Conservation (phyloP, 2,329 filamentous ascomycete genomes). For the Rhexocercosporidium sp. region DNA sequence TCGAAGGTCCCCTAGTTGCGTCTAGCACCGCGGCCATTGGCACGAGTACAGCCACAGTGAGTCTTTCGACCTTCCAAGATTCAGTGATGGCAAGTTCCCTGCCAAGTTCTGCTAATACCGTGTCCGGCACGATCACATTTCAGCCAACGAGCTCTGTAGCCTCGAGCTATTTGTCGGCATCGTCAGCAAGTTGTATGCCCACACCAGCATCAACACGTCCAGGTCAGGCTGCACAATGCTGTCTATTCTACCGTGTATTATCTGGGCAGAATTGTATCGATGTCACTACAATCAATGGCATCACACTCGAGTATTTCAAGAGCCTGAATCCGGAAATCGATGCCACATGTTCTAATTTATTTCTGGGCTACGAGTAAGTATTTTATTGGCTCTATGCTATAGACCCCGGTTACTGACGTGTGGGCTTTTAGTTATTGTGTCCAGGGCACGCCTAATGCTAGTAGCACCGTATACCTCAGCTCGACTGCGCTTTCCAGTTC, state of each 20-base stretch:
- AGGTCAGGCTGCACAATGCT: not conserved
- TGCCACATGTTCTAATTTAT: not conserved
- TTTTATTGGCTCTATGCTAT: not conserved
- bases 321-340: not conserved
- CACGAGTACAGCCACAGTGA: not conserved
- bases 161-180: not conserved
- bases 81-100: not conserved
- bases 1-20: not conserved
- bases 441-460: not conserved
- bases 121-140: not conserved
- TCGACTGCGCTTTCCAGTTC: not conserved
- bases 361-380: not conserved
- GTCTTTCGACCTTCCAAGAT: not conserved
- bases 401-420: no score
- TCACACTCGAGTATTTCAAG: not conserved
- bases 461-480: not conserved
- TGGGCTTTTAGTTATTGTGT: not conserved
- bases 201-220: not conserved
- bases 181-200: not conserved
- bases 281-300: not conserved
- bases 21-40: not conserved
- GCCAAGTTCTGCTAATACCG: not conserved
- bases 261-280: not conserved
- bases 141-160: not conserved
- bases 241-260: not conserved